Conservation (phyloP, 768 basidiomycete genomes). For the Calocera cornea region DNA sequence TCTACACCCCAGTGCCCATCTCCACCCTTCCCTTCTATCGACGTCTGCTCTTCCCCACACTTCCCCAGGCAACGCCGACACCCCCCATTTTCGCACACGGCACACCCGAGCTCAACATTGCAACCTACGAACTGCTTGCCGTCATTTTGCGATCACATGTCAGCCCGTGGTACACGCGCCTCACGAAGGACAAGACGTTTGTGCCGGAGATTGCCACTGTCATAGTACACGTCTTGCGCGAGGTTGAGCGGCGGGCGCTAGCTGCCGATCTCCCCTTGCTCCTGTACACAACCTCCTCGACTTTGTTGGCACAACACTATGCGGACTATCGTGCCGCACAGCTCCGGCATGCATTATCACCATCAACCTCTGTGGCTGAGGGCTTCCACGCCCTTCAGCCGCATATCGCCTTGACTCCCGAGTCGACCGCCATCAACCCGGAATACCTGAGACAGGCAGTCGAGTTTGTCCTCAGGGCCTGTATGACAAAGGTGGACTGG, state of each 20-base stretch:
- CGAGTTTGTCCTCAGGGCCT: conserved; percentile 58
- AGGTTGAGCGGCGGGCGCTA: conserved; percentile 42
- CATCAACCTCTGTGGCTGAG: conserved; percentile 21
- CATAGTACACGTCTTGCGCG: conserved; percentile 42
- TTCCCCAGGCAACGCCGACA: conserved; percentile 27
- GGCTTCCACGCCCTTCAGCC: conserved; percentile 67
- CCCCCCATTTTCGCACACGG: neutral
- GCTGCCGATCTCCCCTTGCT: conserved; percentile 46
- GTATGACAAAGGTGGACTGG: conserved; percentile 68
- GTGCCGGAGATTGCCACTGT: conserved; percentile 55
- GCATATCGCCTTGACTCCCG: conserved; percentile 53
- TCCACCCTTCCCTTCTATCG: conserved; percentile 27
- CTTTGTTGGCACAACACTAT: conserved; percentile 60
- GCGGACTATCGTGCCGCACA: conserved; percentile 59
- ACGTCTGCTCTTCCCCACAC: conserved; percentile 41
- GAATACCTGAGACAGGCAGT: conserved; percentile 70
- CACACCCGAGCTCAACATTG: conserved; percentile 42
- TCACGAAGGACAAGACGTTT: conserved; percentile 73
- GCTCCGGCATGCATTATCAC: conserved; percentile 45
- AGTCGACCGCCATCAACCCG: conserved; percentile 20
- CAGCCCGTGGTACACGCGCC: conserved; percentile 74
- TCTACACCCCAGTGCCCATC: conserved; percentile 45
- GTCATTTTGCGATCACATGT: conserved; percentile 67
- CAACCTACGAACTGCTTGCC: conserved; percentile 68
- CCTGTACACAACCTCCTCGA: conserved; percentile 48